Evolutionary conservation across 176 grass and related monocot species (phyloP).

Genomic region (Raddia distichophylla): DNA sequence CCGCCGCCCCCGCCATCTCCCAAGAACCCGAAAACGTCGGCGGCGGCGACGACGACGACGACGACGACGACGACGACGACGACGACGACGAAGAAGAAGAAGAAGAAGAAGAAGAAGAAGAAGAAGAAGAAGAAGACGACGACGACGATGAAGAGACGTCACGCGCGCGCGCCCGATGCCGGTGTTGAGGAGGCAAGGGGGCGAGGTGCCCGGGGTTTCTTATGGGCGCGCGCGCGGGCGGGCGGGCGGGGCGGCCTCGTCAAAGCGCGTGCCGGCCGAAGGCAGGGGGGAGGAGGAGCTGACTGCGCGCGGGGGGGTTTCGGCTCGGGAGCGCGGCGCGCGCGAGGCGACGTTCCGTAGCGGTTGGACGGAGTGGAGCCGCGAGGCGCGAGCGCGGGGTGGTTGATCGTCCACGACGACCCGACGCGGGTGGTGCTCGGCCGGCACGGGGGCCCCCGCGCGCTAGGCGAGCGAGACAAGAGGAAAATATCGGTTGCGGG

Average conservation of each 20-base stretch:
- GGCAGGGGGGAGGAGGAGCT: not conserved
- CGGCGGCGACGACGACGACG: too few species aligned
- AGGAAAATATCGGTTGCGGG: too few species aligned
- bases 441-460: not conserved
- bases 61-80: too few species aligned
- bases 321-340: not conserved
- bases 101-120: too few species aligned
- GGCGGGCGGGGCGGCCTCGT: not conserved
- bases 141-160: too few species aligned
- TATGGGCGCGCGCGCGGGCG: not conserved
- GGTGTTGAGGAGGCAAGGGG: not conserved
- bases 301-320: not conserved
- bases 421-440: not conserved
- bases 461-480: too few species aligned
- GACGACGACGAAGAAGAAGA: too few species aligned
- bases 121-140: too few species aligned
- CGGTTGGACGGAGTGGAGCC: not conserved
- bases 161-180: not conserved
- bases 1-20: slow-evolving; percentile 30
- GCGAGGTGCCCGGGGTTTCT: not conserved
- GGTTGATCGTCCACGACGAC: not conserved
- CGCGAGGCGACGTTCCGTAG: not conserved
- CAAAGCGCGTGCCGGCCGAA: slow-evolving; percentile 33
- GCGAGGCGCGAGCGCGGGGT: not conserved
- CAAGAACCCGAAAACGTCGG: too few species aligned